Evolutionary conservation across 83 land plant species (phyloP).

Genomic region (Picea abies): DNA sequence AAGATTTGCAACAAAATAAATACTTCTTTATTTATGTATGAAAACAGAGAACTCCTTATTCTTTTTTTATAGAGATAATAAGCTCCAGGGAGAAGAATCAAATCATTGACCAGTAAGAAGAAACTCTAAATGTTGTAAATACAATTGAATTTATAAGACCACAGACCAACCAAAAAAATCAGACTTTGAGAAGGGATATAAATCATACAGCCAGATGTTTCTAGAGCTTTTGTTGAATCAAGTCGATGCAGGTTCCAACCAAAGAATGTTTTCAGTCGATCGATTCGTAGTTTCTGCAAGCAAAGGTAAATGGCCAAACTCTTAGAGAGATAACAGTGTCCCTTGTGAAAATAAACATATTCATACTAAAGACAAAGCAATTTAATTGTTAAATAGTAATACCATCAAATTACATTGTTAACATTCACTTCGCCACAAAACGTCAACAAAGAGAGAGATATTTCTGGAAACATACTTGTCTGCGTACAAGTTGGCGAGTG

Average conservation of each 20-base stretch:
- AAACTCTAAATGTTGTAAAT: too few relatives aligned
- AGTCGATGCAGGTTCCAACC: slow-evolving; percentile 56
- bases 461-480: slow-evolving; percentile 44
- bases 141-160: too few relatives aligned
- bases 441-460: neutral
- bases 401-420: neutral
- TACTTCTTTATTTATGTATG: too few relatives aligned
- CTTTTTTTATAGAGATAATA: too few relatives aligned
- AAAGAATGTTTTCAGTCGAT: slow-evolving; percentile 42
- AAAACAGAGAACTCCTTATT: too few relatives aligned
- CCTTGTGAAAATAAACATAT: neutral
- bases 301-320: neutral
- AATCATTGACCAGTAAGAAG: too few relatives aligned
- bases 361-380: neutral
- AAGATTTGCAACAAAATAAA: too few relatives aligned
- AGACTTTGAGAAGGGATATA: too few relatives aligned
- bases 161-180: too few relatives aligned
- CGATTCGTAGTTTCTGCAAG: slow-evolving; percentile 61
- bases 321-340: neutral
- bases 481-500: slow-evolving; percentile 74
- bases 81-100: too few relatives aligned
- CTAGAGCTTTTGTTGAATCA: slow-evolving; percentile 58
- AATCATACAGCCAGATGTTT: neutral
- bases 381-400: neutral
- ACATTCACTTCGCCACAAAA: neutral